Conservation (phyloP, 208 protist species). For the Wallacemonas sp. region DNA sequence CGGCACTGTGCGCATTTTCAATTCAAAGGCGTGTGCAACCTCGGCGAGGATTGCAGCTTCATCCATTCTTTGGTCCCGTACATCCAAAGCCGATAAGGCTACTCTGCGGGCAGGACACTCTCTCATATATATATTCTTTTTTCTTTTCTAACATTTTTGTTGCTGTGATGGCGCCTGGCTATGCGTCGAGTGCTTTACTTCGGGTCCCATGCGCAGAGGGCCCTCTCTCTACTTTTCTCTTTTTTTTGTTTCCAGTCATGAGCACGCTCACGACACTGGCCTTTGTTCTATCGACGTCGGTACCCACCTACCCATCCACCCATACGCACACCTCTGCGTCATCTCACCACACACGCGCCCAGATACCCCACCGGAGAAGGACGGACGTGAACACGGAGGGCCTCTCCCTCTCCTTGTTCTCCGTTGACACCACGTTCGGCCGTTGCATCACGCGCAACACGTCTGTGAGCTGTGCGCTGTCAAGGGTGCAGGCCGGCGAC, state of each 20-base stretch:
- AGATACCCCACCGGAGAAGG: neutral
- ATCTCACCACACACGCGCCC: neutral
- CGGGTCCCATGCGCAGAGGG: too few relatives aligned
- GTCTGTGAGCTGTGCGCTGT: neutral
- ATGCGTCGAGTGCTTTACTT: too few relatives aligned
- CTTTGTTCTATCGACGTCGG: constrained; percentile 8
- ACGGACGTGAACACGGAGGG: neutral
- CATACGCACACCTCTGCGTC: too few relatives aligned
- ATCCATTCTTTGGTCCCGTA: constrained; percentile 73
- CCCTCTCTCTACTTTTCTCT: neutral
- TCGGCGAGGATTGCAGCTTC: constrained; percentile 56
- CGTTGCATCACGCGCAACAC: too few relatives aligned
- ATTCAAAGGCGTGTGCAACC: constrained; percentile 76
- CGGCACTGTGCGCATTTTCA: constrained; percentile 82
- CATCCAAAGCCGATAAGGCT: constrained; percentile 21
- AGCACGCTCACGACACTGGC: neutral
- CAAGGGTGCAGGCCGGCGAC: too few relatives aligned
- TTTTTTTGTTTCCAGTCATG: constrained; percentile 12
- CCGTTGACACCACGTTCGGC: too few relatives aligned
- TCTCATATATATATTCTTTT: constrained; percentile 1
- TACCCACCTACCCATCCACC: too few relatives aligned
- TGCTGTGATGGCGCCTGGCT: too few relatives aligned
- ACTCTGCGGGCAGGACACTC: neutral
- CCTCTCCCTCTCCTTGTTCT: neutral
- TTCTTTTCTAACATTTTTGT: constrained; percentile 2